Conservation (phyloP, 805 yeast species). For the Teunomyces funiuensis region DNA sequence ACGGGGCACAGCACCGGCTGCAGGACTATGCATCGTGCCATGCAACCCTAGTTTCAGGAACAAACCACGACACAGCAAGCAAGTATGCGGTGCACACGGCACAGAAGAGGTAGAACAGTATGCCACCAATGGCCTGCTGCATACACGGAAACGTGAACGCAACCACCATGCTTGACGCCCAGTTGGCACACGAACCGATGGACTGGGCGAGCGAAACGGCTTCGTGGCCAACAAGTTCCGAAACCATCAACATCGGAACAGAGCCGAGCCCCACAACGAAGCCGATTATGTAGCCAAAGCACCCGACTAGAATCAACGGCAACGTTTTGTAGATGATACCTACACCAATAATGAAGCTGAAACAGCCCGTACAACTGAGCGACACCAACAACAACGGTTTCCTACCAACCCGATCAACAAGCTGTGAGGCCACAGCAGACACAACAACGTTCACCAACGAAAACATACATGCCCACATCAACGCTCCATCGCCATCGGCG, state of each 20-base stretch:
- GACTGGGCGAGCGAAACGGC: conserved; percentile 36
- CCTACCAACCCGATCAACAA: conserved; percentile 20
- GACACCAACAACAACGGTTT: conserved; percentile 30
- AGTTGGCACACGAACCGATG: conserved; percentile 34
- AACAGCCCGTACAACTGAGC: conserved; percentile 20
- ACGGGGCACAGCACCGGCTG: not conserved
- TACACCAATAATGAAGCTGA: conserved; percentile 24
- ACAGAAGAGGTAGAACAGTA: conserved; percentile 29
- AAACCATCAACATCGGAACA: conserved; percentile 37
- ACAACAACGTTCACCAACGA: conserved; percentile 19
- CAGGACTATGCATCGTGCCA: too few relatives aligned
- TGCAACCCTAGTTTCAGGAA: conserved; percentile 38
- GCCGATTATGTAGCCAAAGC: conserved; percentile 34
- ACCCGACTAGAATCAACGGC: conserved; percentile 20
- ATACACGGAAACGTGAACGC: conserved; percentile 34
- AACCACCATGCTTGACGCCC: conserved; percentile 33
- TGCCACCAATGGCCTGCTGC: conserved; percentile 24
- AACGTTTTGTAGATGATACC: conserved; percentile 21
- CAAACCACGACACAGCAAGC: conserved; percentile 17
- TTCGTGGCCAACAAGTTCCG: conserved; percentile 34
- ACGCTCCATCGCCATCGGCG: conserved; percentile 15
- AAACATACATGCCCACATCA: conserved; percentile 17
- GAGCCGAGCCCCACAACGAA: conserved; percentile 39
- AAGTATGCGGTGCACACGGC: conserved; percentile 20
- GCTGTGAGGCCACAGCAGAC: conserved; percentile 15